Base-by-base conservation (phyloP, 2,329 filamentous ascomycete species). In the Sporothrix globosa region DNA sequence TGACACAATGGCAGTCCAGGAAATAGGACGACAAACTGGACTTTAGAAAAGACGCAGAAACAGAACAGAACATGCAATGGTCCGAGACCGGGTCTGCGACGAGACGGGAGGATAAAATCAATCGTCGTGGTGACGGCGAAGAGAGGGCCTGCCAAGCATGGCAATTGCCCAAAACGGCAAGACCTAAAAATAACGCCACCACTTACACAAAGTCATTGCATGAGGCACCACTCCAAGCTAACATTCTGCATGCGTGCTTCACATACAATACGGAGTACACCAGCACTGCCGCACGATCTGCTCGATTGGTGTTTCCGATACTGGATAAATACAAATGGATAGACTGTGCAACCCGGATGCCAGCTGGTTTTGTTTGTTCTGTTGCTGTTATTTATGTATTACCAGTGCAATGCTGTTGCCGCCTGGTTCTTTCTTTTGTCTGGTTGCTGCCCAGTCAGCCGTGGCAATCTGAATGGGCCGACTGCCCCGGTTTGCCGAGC, bases 31-130 rank as follows among this genome's bases (percentile, higher is more conserved):
- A 65, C 21, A 34, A 34, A 34, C 21, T 2, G 21, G 41, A 27
- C 46, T 2, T 11, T 41, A 19, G 4, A n/a, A 41, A 60, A 30
- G 24, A 56, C 0, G 4, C 17, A 24, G 2, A 34, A 54, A 34
- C 54, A 65, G 44, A 53, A 63, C 52, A 65, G n/a, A 54, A 54
- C 46, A 3, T 6, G 41, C 27, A 63, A 46, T 48, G 41, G 58
- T 66, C 17, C n/a, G 61, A 52, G 61, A 50, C 61, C 61, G 13
- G 61, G 61, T 66, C 41, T 50, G 44, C 41, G 61, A 66, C 24
- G 19, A 10, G 41, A 21, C 56, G 30, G 30, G 6, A 48, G 44
- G 14, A 48, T 53, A 53, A 53, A 53, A 7, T 24, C n/a, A 9
- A 24, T 24, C 4, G 50, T 52, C 9, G n/a, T 52, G 14, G 17